Evolutionary conservation across 2,329 filamentous ascomycete genomes (phyloP), one percentile per base, ranked within the genome.

Genomic region (Diaporthe vexans): DNA sequence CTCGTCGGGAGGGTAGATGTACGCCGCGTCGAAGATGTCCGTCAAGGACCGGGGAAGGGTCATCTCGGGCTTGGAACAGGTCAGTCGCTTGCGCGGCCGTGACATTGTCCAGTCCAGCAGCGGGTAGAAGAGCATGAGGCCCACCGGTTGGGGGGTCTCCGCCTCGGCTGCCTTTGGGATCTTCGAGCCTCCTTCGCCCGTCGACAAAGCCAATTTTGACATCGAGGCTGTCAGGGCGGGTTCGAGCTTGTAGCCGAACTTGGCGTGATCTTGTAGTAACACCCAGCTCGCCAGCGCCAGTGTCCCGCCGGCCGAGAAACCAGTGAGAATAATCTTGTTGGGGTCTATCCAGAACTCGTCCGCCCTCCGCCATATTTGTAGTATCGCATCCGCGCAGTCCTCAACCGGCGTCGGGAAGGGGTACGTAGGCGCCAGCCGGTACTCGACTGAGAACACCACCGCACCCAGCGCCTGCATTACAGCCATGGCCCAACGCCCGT

Each of bases 371-470:
- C 88, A 86, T 37, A 93, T 84, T 79, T 92, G 91, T n/a, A 91
- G 79, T 11, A 93, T 81, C 0, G 91, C 90, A 75, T 93, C 91
- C 37, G 90, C 89, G 57, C 90, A 89, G 79, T 94, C 92, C 77
- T 94, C 91, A 0, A 93, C 87, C 0, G 91, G 88, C 0, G 88
- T 89, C 0, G 91, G 92, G 79, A 92, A 93, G 0, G 91, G 91
- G 76, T 89, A 85, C 78, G 89, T 88, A 0, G 92, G 92, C 0
- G 91, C 91, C 2, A 93, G 86, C n/a, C 92, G 88, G 79, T 94
- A 94, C 78, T 92, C 91, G 77, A 93, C 90, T 1, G 88, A 90
- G 75, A 93, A 88, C 72, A 92, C 87, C 29, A 93, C 84, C 37
- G 88, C 90, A 70, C 89, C 86, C 17, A 89, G 83, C 6, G 86